Base-by-base conservation (phyloP, 2,329 filamentous ascomycete genomes). In the Fusarium coicis region DNA sequence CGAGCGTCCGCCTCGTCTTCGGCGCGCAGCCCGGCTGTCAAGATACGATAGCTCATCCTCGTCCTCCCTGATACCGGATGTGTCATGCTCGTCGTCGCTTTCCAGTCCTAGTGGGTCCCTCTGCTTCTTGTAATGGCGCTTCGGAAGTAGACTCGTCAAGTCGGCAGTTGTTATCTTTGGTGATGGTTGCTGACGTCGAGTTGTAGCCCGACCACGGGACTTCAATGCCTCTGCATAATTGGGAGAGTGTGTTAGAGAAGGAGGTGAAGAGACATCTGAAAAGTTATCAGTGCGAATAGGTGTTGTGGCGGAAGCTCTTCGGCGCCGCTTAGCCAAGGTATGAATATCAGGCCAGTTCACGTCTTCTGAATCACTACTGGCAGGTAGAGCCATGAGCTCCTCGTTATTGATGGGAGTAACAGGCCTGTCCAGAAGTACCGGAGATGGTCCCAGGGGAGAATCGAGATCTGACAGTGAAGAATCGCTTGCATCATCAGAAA, bases 211-310 rank as follows among this genome's bases (percentile, higher is more conserved):
- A 2, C 79, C 78, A 70, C 83, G 71, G 53, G 68, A 57, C 42
- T 78, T 81, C 8, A 77, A 72, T 26, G 74, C 63, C 21, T 74
- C 71, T 2, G 80, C 79, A 67, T 84, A 86, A 74, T 92, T 91
- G 37, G 90, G 90, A 2, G 90, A 92, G 76, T 92, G 90, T 8
- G 90, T 92, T 8, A 92, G 83, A 1, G 90, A 92, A 1, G 90
- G 90, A 0, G 90, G 90, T 5, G 90, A 92, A 4, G 90, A 92
- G 16, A 89, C 81, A 50, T 89, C 86, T 1, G 88, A 90, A n/a
- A 83, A 72, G 68, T 84, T 80, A 49, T 84, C 84, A 30, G 83
- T 78, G 12, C 79, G 79, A 23, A 80, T 66, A 11, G 84, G 83
- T 2, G 84, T 84, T 19, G 79, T 79, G 19, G 80, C 70, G 5